Percentiles rank a stretch among this genome's conserved stretches.
phyloP scores from a whole-genome alignment of 2,329 filamentous ascomycete genomes.

The Pseudophaeomoniella oleicola region DNA sequence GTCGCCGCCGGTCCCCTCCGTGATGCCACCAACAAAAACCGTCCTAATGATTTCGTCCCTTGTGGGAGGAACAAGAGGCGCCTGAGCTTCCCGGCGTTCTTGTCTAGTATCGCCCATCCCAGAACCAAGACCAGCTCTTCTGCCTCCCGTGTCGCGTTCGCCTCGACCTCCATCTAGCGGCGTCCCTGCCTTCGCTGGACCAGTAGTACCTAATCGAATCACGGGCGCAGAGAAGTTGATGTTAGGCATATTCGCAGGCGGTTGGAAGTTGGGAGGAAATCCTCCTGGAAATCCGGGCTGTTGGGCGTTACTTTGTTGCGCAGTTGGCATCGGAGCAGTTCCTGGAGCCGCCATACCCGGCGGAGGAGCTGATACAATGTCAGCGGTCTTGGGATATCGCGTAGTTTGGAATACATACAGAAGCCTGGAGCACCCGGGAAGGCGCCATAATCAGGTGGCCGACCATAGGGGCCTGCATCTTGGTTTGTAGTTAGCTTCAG shows the following conservation, averaged over 20 bases:
- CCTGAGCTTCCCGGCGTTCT: conserved; percentile 56
- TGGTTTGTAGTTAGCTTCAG: neutral
- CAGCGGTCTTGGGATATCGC: conserved; percentile 5
- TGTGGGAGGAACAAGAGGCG: conserved; percentile 65
- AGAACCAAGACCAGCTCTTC: conserved; percentile 45
- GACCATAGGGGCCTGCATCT: conserved; percentile 46
- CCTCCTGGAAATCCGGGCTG: conserved; percentile 68
- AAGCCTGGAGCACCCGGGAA: conserved; percentile 67
- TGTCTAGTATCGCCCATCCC: conserved; percentile 26
- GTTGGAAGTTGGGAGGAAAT: conserved; percentile 72
- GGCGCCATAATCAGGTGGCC: conserved; percentile 56
- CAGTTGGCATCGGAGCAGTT: conserved; percentile 62
- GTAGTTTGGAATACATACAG: conserved; percentile 40
- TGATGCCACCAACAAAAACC: conserved; percentile 77
- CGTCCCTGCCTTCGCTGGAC: conserved; percentile 43
- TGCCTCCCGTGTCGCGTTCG: conserved; percentile 33
- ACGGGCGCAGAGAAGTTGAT: conserved; percentile 98
- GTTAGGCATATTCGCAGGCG: conserved; percentile 82
- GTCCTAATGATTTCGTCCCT: conserved; percentile 84
- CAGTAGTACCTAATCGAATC: conserved; percentile 75
- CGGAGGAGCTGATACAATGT: conserved; percentile 44
- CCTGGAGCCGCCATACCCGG: conserved; percentile 67
- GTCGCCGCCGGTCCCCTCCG: conserved; percentile 62
- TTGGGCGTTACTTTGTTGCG: conserved; percentile 58
- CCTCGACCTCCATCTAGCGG: conserved; percentile 26